Base-by-base conservation (phyloP, 2,329 filamentous ascomycete species). In the Neospermospora avenae region DNA sequence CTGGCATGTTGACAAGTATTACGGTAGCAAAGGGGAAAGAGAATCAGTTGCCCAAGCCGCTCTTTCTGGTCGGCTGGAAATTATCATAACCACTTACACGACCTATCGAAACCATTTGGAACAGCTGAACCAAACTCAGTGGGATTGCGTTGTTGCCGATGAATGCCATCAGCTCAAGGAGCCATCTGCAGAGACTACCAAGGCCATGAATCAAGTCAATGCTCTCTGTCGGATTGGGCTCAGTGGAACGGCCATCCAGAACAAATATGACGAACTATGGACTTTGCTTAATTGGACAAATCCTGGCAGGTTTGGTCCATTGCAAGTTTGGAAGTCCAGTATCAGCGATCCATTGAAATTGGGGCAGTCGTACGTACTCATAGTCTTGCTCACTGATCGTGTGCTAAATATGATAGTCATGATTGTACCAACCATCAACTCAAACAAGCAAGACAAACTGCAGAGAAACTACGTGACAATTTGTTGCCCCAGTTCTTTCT, bases 221-320 rank as follows among this genome's bases (percentile, higher is more conserved):
- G 86, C 93, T 0, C 82, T 98, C 2, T 98, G 95, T 71, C 85
- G 95, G 35, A 93, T 99, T 62, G 95, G 95, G 0, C 80, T 99
- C 8, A 98, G 93, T 0, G 95, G 95, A 1, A 99, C 95, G 0
- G 93, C 93, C 0, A 97, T 99, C 46, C 95, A 99, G 72, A 99
- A 99, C 74, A 95, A 91, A 66, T 99, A 99, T 72, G 91, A 97
- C 71, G 95, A 99, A 73, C 81, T 99, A 0, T 99, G 93, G 93
- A 96, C 92, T 0, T 79, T 99, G 0, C 79, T 99, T 2, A 96
- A 99, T 72, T 99, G 95, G 95, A 93, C 92, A 0, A 95, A 96
- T 67, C 95, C 95, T 0, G 93, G 92, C 0, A 76, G 81, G 49
- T 81, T 89, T 64, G 85, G 86, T 0, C 83, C 85, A 0, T 75